Base-by-base conservation (phyloP, 1,139 yeast species). In the Martiniozyma asiatica region DNA sequence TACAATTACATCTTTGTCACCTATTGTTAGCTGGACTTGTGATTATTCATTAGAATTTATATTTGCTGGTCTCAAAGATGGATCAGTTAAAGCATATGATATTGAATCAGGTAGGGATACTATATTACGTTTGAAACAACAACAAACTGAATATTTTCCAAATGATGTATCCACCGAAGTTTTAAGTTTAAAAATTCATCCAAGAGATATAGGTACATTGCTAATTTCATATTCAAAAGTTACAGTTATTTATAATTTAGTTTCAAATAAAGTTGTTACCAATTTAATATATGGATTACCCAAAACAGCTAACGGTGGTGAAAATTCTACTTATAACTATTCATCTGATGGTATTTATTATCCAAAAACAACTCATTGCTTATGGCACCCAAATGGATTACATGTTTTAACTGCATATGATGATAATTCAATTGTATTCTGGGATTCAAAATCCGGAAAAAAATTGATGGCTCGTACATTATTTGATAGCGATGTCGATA, bases 11-110 rank as follows among this genome's bases (percentile, higher is more conserved):
- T 65, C 78, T 3, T 77, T 84, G 0, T 76, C 84, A 1, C 60
- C 68, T 6, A 67, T 85, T n/a, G 61, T 79, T 0, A 65, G 80
- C 1, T 59, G 77, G 6, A 85, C 72, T 36, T 55, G 78, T 3
- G 98, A 92, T 45, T 94, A 96, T 1, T 68, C 93, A 0, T 54
- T 89, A 42, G 97, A 87, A 53, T 92, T 93, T 84, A 56, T 87
- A 19, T 63, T 78, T 30, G 48, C 87, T 21, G 98, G 98, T 4
- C 57, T 84, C 35, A 67, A 73, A 31, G 85, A 77, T 50, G 98
- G 98, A 3, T 56, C 69, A 5, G 54, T 80, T 2, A 53, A 73
- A 27, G 74, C 79, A n/a, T 89, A 69, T 47, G 95, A 92, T 51
- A 74, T 89, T 13, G 97, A 85, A 47, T 61, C 94, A 26, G 78